Conservation (phyloP, 2,329 filamentous ascomycete species). For the Colletotrichum echinochloae region DNA sequence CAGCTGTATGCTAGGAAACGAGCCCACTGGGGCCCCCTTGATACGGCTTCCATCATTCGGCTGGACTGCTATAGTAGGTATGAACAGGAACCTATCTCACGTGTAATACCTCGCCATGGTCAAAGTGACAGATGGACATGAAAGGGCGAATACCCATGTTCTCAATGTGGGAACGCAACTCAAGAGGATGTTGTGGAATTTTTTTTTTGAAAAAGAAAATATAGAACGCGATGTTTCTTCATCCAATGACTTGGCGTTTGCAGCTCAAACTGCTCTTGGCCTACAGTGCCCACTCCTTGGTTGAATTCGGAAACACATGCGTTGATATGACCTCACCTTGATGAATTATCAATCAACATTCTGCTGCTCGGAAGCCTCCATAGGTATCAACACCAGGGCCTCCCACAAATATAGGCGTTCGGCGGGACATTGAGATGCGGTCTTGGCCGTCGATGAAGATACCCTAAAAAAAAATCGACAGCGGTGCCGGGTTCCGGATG, state of each 20-base stretch:
- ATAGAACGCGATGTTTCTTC: background rate
- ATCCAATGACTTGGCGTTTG: background rate
- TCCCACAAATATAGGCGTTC: no score
- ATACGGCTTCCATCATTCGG: background rate
- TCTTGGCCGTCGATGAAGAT: background rate
- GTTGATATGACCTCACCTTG: background rate
- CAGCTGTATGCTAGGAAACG: no score
- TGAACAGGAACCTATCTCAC: background rate
- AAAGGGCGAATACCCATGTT: rapidly evolving
- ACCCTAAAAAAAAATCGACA: background rate
- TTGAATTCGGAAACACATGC: rapidly evolving
- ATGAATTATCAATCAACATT: background rate
- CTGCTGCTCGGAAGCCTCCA: background rate
- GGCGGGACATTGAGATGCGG: background rate
- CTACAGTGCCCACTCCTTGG: no score
- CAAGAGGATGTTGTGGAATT: background rate
- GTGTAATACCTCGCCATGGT: background rate
- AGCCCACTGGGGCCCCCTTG: no score
- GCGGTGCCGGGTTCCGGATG: conserved; percentile 28
- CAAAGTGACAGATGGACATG: background rate
- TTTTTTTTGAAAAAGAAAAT: no score
- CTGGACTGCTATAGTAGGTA: rapidly evolving
- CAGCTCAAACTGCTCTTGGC: background rate
- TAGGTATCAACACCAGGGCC: background rate
- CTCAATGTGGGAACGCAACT: background rate